Evolutionary conservation across 108 stramenopile species (phyloP).

Genomic region (Nitzschia inconspicua): DNA sequence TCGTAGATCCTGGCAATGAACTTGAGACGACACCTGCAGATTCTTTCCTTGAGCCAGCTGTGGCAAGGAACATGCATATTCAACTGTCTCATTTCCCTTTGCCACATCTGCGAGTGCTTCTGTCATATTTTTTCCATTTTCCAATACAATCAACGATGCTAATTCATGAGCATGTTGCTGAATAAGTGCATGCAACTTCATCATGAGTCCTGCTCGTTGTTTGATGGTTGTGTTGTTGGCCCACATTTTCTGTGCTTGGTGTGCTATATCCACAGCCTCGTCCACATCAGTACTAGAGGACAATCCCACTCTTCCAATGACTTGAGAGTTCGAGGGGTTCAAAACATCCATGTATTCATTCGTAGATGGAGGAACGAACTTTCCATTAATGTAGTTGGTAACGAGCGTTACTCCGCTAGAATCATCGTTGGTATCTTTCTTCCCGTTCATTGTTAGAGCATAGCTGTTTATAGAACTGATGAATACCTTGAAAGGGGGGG

Average conservation of each 20-base stretch:
- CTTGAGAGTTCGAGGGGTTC: constrained; percentile 44
- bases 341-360: constrained; percentile 51
- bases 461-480: no score
- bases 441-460: constrained; percentile 10
- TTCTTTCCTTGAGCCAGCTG: constrained; percentile 83
- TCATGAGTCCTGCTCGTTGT: constrained; percentile 88
- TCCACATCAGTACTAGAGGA: constrained; percentile 68
- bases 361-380: constrained; percentile 46
- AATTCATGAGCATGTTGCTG: constrained; percentile 76
- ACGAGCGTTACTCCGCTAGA: constrained; percentile 17
- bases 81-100: constrained; percentile 98
- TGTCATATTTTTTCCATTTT: constrained; percentile 96
- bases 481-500: no score
- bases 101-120: constrained; percentile 96
- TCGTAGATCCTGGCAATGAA: constrained; percentile 79
- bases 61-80: constrained; percentile 93
- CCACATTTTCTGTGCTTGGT: constrained; percentile 37
- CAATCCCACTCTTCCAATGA: constrained; percentile 62
- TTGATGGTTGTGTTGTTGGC: constrained; percentile 59
- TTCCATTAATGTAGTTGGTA: constrained; percentile 71
- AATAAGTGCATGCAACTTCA: constrained; percentile 88
- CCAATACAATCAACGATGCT: constrained; percentile 82
- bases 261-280: constrained; percentile 69
- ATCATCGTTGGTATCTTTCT: background rate
- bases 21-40: constrained; percentile 67